phyloP scores from a whole-genome alignment of 1,139 yeast genomes.

The Eremothecium coryli region DNA sequence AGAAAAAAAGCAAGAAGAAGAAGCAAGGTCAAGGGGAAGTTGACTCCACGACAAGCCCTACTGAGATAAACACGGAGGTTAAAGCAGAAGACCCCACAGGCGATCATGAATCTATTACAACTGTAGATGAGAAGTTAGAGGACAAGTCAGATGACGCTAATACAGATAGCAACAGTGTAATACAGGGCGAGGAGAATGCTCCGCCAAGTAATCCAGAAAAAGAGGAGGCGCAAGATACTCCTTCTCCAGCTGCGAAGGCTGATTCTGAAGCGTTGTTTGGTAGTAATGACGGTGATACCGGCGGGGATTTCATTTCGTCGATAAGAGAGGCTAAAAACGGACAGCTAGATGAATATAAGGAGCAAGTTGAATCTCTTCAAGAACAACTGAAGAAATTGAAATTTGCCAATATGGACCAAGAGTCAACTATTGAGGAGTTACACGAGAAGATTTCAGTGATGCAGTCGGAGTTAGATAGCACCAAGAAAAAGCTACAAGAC shows the following conservation, averaged over 20 bases:
- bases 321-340: conserved; percentile 26
- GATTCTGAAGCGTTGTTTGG: conserved; percentile 7
- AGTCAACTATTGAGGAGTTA: conserved; percentile 35
- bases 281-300: conserved; percentile 10
- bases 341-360: conserved; percentile 23
- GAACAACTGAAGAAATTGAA: conserved; percentile 32
- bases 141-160: conserved; percentile 4
- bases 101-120: neutral
- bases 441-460: conserved; percentile 30
- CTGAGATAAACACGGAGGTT: neutral
- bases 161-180: neutral
- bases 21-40: conserved; percentile 10
- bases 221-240: conserved; percentile 3
- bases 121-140: conserved; percentile 3
- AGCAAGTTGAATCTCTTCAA: conserved; percentile 27
- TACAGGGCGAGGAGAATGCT: neutral
- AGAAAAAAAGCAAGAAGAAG: conserved; percentile 25
- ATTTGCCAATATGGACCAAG: conserved; percentile 40
- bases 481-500: conserved; percentile 22
- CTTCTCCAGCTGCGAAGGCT: neutral
- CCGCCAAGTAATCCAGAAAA: conserved; percentile 5
- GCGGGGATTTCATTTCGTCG: conserved; percentile 26
- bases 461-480: conserved; percentile 24
- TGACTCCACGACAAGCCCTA: neutral
- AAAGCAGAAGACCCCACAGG: neutral